Base-by-base conservation (phyloP, 148 eudicot species). In the Fagopyrum homotropicum region DNA sequence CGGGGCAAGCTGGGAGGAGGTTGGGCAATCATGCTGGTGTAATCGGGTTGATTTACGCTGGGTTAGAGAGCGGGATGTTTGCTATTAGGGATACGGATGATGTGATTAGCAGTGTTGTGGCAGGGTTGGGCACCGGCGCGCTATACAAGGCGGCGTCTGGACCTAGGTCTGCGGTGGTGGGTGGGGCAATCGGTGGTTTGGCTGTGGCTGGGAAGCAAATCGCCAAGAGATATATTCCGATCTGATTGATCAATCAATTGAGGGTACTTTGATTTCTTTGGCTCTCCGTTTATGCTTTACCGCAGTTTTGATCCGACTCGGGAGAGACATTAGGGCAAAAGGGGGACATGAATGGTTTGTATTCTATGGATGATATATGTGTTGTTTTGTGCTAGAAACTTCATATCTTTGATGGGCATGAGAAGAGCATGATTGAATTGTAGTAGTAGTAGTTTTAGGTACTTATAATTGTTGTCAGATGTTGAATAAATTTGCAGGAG, bases 41-140 rank as follows among this genome's bases (percentile, higher is more conserved):
- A 7, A 73, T 93, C 17, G 97, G 95, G 45, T 75, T 93, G 79
- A 73, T 93, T 88, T 93, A 76, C 46, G 93, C 98, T 0, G 98
- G 90, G 19, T 45, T 93, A 26, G 98, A 93, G 80, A 91, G 93
- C 63, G 97, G 91, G 19, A 79, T 93, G 76, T 89, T 87, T 16
- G 81, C 81, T 11, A 6, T 79, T 19, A 87, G 95, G 75, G 98
- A 88, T 74, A 79, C 90, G 9, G 98, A 93, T 76, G 98, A 93
- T 76, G 80, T 87, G 14, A 3, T 85, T 17, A 93, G 89, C 50
- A 89, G 97, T 73, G 90, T 93, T 51, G 97, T 79, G 75, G 97
- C 97, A 45, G 98, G 98, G 14, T 78, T 93, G 63, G 89, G 90
- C 10, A 93, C 98, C 0, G 98, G 98, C 2, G 98, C 81, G 3